Conservation (phyloP, 2,329 filamentous ascomycete species). For the Eutypa lata region DNA sequence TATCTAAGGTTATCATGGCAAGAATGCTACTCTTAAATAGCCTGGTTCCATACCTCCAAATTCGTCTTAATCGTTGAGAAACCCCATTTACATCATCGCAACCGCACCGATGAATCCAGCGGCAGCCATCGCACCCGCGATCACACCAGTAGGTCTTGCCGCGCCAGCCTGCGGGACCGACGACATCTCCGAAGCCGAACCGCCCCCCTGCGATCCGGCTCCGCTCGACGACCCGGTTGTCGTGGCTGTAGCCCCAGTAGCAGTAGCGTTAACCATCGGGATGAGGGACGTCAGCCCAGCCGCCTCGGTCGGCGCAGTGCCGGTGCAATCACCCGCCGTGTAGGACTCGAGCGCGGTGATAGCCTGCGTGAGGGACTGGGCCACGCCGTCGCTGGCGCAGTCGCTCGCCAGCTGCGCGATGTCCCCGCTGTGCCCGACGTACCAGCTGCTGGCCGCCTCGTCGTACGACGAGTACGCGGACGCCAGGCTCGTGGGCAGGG, state of each 20-base stretch:
- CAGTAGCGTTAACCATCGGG: not conserved
- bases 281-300: not conserved
- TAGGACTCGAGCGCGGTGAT: constrained; percentile 4
- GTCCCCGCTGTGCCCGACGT: constrained; percentile 9
- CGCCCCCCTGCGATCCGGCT: not conserved
- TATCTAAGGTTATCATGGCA: too few relatives aligned
- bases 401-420: constrained; percentile 6
- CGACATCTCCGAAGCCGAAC: not conserved
- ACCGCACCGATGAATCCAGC: constrained; percentile 23
- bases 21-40: too few relatives aligned
- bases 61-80: too few relatives aligned
- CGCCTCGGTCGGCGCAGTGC: not conserved
- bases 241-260: not conserved
- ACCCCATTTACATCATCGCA: constrained; percentile 26
- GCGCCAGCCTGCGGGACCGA: constrained; percentile 11
- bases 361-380: constrained; percentile 1
- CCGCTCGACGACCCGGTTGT: not conserved
- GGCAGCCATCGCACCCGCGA: constrained; percentile 20
- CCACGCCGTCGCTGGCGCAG: constrained; percentile 7
- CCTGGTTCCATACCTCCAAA: too few relatives aligned
- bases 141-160: constrained; percentile 17
- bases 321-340: constrained; percentile 1
- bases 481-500: constrained; percentile 11
- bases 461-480: constrained; percentile 16
- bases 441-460: constrained; percentile 15